A percentile compares a stretch with the other conserved stretches of the same genome.
phyloP scores from a whole-genome alignment of 2,329 filamentous ascomycete species.

The Claviceps africana region DNA sequence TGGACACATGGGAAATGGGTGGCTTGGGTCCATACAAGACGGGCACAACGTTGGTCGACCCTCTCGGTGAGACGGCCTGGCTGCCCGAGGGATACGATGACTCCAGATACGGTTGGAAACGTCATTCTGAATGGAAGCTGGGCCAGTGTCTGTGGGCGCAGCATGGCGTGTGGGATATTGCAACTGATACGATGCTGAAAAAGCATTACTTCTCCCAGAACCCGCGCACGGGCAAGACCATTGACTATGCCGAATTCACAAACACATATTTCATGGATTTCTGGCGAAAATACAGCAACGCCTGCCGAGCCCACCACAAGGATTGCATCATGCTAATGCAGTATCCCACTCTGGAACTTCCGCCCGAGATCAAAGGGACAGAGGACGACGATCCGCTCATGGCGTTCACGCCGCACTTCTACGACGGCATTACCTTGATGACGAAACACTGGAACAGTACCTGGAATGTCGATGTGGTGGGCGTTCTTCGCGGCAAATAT shows the following conservation, averaged over 20 bases:
- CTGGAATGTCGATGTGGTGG: slow-evolving; percentile 95
- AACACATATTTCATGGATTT: slow-evolving; percentile 85
- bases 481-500: slow-evolving; percentile 79
- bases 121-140: slow-evolving; percentile 76
- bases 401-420: slow-evolving; percentile 90
- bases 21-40: slow-evolving; percentile 84
- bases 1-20: slow-evolving; percentile 88
- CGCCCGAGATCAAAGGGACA: slow-evolving; percentile 75
- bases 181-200: slow-evolving; percentile 58
- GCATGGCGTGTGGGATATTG: slow-evolving; percentile 86
- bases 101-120: slow-evolving; percentile 75
- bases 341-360: slow-evolving; percentile 81
- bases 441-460: slow-evolving; percentile 97
- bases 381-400: slow-evolving; percentile 78
- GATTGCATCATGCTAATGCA: slow-evolving; percentile 82
- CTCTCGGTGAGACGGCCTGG: slow-evolving; percentile 76
- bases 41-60: slow-evolving; percentile 70
- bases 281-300: slow-evolving; percentile 62
- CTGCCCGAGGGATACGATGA: slow-evolving; percentile 73
- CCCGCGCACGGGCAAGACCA: slow-evolving; percentile 54
- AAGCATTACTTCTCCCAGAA: slow-evolving; percentile 82
- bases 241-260: slow-evolving; percentile 77
- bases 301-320: slow-evolving; percentile 62
- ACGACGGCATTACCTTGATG: slow-evolving; percentile 91
- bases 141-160: slow-evolving; percentile 97